Percentiles rank a stretch among this genome's conserved stretches.
phyloP scores from a whole-genome alignment of 2,329 filamentous ascomycete species.

The Neoarthrinium moseri region DNA sequence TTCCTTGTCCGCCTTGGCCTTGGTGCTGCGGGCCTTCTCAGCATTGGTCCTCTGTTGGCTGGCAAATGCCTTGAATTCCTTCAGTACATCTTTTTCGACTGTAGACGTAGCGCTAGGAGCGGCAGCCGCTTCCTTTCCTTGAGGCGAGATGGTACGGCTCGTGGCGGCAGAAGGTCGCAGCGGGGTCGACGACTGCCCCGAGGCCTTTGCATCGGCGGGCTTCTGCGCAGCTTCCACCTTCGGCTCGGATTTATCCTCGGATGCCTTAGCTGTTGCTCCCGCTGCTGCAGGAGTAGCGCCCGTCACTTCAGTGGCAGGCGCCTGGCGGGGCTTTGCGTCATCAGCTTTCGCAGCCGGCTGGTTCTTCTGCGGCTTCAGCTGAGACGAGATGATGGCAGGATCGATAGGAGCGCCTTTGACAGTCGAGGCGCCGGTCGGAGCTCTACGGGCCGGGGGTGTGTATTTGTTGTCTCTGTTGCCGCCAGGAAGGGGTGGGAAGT shows the following conservation, averaged over 20 bases:
- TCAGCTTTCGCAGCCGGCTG: constrained; percentile 35
- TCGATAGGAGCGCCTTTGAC: constrained; percentile 78
- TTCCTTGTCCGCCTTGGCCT: constrained; percentile 75
- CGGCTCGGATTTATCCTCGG: constrained; percentile 26
- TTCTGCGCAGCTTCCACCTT: constrained; percentile 24
- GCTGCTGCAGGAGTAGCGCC: constrained; percentile 18
- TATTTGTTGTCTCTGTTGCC: constrained; percentile 66
- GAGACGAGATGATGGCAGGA: constrained; percentile 88
- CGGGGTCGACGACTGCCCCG: constrained; percentile 22
- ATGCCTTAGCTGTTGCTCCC: constrained; percentile 32
- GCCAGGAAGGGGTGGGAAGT: constrained; percentile 64
- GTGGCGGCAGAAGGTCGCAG: constrained; percentile 35
- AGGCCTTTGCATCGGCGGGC: constrained; percentile 21
- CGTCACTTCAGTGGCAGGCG: constrained; percentile 15
- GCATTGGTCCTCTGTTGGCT: constrained; percentile 53
- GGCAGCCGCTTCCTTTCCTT: constrained; percentile 34
- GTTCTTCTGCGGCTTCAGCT: constrained; percentile 56
- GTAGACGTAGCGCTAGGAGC: constrained; percentile 57
- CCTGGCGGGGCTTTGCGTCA: constrained; percentile 27
- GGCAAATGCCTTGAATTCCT: constrained; percentile 65
- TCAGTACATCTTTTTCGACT: constrained; percentile 61
- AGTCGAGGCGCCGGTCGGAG: constrained; percentile 71
- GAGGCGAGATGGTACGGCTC: constrained; percentile 40
- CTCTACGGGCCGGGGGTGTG: constrained; percentile 83
- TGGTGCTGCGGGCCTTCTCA: constrained; percentile 56